Base-by-base conservation (phyloP, 2,329 filamentous ascomycete genomes). In the Epicoccum nigrum region DNA sequence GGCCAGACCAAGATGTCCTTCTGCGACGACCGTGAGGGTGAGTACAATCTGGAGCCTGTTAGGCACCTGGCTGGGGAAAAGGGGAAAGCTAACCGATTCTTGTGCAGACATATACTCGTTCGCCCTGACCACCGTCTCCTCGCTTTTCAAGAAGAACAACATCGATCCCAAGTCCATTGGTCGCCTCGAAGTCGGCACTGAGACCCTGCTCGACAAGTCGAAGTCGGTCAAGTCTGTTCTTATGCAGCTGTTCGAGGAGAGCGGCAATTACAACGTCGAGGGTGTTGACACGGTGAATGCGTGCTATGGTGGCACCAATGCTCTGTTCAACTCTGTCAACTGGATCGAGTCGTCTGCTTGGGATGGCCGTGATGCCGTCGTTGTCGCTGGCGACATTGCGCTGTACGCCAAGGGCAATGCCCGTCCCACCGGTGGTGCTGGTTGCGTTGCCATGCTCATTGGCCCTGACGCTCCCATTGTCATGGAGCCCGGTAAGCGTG, bases 1-100 rank as follows among this genome's bases (percentile, higher is more conserved):
- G 79, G 79, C 63, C 79, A 81, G 74, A 81, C 78, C 59, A 79
- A 77, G 68, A 81, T 81, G 79, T 79, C 77, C 73, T 81, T 81
- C 72, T 81, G 79, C 69, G 78, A 81, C 69, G 79, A 81, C 68
- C 74, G 79, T 54, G 79, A 81, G 73, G 77, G 77, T 79, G 59
- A 60, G 63, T 62, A n/a, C 21, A 53, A 28, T 16, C 25, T 25
- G 20, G 32, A 17, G 32, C 30, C 20, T 17, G 21, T 25, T n/a
- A 8, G 31, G 32, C 30, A 19, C 12, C 20, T 32, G 19, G 15
- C 8, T 23, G 6, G 9, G 13, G 39, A 34, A 41, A 37, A 27
- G 27, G 49, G 37, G 39, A 34, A 45, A 39, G 59, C 68, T 51
- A 69, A 57, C 7, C 20, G 19, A 43, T 39, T 27, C 28, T 46